A percentile compares a stretch with the other conserved stretches of the same genome.
Evolutionary conservation across 2,329 filamentous ascomycete genomes (phyloP).

Genomic region (Alternaria gansuensis): DNA sequence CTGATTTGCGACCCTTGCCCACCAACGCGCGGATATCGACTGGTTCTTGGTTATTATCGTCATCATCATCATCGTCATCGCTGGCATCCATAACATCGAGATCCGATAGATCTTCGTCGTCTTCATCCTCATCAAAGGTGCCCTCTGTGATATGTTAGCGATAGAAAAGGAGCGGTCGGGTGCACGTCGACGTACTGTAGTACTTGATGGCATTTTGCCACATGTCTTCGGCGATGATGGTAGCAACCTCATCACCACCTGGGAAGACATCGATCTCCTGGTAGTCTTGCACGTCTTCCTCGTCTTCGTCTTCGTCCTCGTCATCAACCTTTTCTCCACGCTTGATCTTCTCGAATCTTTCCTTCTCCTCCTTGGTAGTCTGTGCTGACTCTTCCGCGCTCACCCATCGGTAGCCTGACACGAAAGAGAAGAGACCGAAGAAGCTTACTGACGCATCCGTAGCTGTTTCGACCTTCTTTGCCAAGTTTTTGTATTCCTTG

Average conservation of each 20-base stretch:
- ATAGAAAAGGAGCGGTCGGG: neutral
- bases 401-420: slow-evolving; percentile 69
- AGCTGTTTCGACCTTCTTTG: slow-evolving; percentile 63
- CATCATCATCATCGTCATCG: slow-evolving; percentile 61
- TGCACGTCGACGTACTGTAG: slow-evolving; percentile 73
- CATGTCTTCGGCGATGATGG: slow-evolving; percentile 83
- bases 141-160: slow-evolving; percentile 53
- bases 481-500: slow-evolving; percentile 64
- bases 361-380: slow-evolving; percentile 68
- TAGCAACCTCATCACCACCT: slow-evolving; percentile 83
- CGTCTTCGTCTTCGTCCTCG: slow-evolving; percentile 53
- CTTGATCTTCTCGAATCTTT: slow-evolving; percentile 62
- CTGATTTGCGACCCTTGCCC: slow-evolving; percentile 57
- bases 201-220: slow-evolving; percentile 90
- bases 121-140: slow-evolving; percentile 66
- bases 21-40: slow-evolving; percentile 59
- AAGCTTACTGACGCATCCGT: slow-evolving; percentile 76
- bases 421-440: slow-evolving; percentile 88
- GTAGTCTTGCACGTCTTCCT: slow-evolving; percentile 71
- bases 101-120: slow-evolving; percentile 68
- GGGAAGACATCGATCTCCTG: slow-evolving; percentile 84
- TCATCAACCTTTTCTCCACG: slow-evolving; percentile 52
- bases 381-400: slow-evolving; percentile 74
- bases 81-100: slow-evolving; percentile 65
- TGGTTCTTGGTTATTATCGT: slow-evolving; percentile 63